Evolutionary conservation across 1,139 yeast genomes (phyloP).

Genomic region (Yamadazyma atmosphaerica): DNA sequence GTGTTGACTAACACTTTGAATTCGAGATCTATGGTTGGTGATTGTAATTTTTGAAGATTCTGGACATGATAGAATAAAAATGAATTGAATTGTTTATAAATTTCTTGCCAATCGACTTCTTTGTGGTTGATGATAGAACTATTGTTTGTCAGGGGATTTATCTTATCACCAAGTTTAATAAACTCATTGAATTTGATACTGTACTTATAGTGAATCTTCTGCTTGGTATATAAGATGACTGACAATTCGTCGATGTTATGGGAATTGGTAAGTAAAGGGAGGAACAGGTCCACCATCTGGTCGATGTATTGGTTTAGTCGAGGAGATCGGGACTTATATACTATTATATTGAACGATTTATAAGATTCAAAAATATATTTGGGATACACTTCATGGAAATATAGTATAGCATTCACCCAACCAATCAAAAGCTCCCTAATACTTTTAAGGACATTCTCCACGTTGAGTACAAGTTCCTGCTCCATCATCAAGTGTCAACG

Average conservation of each 20-base stretch:
- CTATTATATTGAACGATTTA: conserved; percentile 40
- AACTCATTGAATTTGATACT: conserved; percentile 29
- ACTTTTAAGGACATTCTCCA: conserved; percentile 29
- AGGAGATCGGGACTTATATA: conserved; percentile 45
- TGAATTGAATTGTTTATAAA: conserved; percentile 33
- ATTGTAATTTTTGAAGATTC: conserved; percentile 19
- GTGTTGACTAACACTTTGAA: conserved; percentile 13
- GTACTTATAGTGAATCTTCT: conserved; percentile 24
- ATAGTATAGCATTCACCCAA: conserved; percentile 49
- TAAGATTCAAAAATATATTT: conserved; percentile 35
- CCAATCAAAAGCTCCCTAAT: conserved; percentile 41
- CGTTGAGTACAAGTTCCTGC: conserved; percentile 22
- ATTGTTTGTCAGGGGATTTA: not conserved
- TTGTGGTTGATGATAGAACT: conserved; percentile 11
- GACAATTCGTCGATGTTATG: conserved; percentile 24
- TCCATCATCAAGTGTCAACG: too few relatives aligned
- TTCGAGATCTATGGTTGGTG: conserved; percentile 4
- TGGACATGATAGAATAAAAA: conserved; percentile 32
- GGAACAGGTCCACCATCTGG: conserved; percentile 26
- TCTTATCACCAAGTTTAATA: conserved; percentile 6
- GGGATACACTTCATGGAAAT: conserved; percentile 46
- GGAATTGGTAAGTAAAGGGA: conserved; percentile 20
- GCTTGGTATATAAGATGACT: conserved; percentile 25
- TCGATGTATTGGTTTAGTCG: conserved; percentile 38
- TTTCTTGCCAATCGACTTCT: conserved; percentile 32